Conservation (phyloP, 768 basidiomycete genomes). For the Macrolepiota dolichaula region DNA sequence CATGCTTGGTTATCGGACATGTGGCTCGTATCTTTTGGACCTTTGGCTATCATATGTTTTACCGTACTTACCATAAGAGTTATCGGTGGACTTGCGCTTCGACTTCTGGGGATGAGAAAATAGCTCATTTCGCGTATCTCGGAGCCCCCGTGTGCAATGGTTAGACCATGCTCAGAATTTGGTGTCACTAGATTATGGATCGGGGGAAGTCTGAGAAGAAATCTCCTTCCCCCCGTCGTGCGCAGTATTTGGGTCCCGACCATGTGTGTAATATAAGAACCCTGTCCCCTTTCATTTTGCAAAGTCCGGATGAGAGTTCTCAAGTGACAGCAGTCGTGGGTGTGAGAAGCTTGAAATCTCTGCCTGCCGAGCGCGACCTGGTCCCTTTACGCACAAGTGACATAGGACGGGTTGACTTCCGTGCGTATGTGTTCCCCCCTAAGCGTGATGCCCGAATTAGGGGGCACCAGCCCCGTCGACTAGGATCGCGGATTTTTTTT, state of each 20-base stretch:
- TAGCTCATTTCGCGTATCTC: conserved; percentile 5
- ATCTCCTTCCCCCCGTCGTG: too few species aligned
- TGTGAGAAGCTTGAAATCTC: background rate
- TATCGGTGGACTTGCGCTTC: background rate
- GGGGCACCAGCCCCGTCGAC: too few species aligned
- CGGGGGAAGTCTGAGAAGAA: background rate
- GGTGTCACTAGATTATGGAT: background rate
- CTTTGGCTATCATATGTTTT: background rate
- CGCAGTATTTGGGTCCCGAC: background rate
- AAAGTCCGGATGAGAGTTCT: background rate
- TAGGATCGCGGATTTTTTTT: too few species aligned
- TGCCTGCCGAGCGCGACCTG: too few species aligned
- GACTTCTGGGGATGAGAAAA: background rate
- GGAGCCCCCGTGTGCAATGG: background rate
- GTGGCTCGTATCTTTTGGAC: background rate
- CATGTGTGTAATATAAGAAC: background rate
- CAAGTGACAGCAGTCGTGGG: conserved; percentile 3
- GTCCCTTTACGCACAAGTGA: too few species aligned
- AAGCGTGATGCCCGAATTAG: too few species aligned
- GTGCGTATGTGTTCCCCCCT: too few species aligned
- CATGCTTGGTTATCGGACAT: conserved; percentile 7
- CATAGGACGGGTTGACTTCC: too few species aligned
- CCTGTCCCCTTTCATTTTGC: background rate
- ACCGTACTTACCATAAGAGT: conserved; percentile 3
- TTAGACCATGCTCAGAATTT: background rate